phyloP scores from a whole-genome alignment of 2,329 filamentous ascomycete genomes.

The Calonectria hongkongensis region DNA sequence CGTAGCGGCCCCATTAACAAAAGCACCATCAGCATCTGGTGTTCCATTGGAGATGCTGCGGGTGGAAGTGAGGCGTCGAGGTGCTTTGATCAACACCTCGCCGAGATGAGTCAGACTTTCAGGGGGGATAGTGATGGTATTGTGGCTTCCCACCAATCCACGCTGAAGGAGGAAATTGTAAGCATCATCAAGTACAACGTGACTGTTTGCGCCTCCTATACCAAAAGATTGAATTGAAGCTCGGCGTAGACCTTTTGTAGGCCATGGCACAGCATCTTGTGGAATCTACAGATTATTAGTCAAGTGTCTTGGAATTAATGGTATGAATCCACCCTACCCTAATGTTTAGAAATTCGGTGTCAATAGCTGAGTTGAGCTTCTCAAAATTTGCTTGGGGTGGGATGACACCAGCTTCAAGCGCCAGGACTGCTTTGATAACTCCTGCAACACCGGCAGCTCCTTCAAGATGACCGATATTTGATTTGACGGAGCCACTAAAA shows the following conservation, averaged over 20 bases:
- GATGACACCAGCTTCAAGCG: slow-evolving; percentile 43
- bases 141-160: slow-evolving; percentile 15
- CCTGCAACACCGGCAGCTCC: slow-evolving; percentile 42
- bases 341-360: slow-evolving; percentile 21
- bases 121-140: neutral
- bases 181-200: slow-evolving; percentile 13
- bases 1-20: too few species aligned
- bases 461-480: slow-evolving; percentile 53
- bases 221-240: slow-evolving; percentile 18
- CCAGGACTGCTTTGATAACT: slow-evolving; percentile 38
- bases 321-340: neutral
- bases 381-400: slow-evolving; percentile 43
- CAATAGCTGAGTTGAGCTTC: slow-evolving; percentile 34
- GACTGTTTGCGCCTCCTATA: slow-evolving; percentile 20
- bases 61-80: too few species aligned
- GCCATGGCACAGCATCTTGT: slow-evolving; percentile 12
- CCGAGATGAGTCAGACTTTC: neutral
- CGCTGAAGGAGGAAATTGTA: slow-evolving; percentile 10
- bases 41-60: neutral
- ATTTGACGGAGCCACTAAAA: slow-evolving; percentile 49
- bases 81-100: neutral
- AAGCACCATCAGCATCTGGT: neutral
- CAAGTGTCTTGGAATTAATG: fast-evolving
- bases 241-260: neutral
- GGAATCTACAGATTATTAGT: neutral